Conservation (phyloP, 2,329 filamentous ascomycete genomes). For the Blumeria hordei region DNA sequence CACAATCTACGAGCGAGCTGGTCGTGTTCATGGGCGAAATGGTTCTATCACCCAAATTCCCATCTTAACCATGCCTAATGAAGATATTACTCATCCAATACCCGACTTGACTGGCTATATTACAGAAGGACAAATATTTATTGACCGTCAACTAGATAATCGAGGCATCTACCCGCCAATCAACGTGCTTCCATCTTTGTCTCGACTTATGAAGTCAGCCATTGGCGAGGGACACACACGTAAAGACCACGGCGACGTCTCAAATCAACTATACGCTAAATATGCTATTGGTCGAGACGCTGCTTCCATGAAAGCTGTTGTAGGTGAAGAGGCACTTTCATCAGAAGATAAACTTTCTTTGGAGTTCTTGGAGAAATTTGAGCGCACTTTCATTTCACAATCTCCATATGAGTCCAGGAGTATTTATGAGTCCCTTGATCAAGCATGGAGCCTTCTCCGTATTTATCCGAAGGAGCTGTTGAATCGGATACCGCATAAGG, state of each 20-base stretch:
- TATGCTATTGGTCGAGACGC: conserved; percentile 98
- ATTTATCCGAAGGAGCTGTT: conserved; percentile 97
- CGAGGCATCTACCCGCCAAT: conserved; percentile 97
- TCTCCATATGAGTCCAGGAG: conserved; percentile 75
- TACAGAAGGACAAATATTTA: conserved; percentile 94
- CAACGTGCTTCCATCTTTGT: conserved; percentile 92
- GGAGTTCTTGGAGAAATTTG: conserved; percentile 97
- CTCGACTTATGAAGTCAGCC: conserved; percentile 98
- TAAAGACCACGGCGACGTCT: conserved; percentile 92
- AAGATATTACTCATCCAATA: conserved; percentile 97
- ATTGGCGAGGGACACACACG: conserved; percentile 94
- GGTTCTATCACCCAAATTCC: conserved; percentile 98
- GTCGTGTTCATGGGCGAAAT: conserved; percentile 88
- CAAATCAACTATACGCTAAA: conserved; percentile 98
- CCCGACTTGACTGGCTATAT: conserved; percentile 98
- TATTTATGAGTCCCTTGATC: conserved; percentile 83
- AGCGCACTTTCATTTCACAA: conserved; percentile 82
- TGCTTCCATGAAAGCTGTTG: conserved; percentile 96
- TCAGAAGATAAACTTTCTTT: conserved; percentile 92
- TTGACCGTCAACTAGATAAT: conserved; percentile 84
- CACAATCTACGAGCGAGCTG: conserved; percentile 97
- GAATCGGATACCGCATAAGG: conserved; percentile 74
- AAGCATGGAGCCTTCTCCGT: conserved; percentile 85
- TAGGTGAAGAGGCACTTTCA: conserved; percentile 90
- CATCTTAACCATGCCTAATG: conserved; percentile 98